Evolutionary conservation across 1,139 yeast species (phyloP), one percentile per base, ranked within the genome.

Genomic region (Suhomyces atakaporum): DNA sequence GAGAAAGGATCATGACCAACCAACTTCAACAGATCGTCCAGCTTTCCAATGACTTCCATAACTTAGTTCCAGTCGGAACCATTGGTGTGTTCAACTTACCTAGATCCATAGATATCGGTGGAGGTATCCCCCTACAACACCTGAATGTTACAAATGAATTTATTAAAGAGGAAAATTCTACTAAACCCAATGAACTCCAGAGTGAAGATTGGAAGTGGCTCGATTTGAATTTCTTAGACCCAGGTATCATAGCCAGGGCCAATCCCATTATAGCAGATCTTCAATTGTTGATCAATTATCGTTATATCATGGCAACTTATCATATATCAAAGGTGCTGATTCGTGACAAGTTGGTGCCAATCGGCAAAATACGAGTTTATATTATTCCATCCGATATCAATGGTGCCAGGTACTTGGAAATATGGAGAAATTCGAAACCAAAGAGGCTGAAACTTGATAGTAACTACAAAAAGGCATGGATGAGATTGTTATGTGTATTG

Each of bases 201-300:
- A n/a, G 10, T 8, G n/a, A 10, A 3, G 37, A 27, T 9, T 81
- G 85, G 85, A 53, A 42, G 39, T 79, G 84, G 85, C 56, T 75
- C 18, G 79, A 77, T 45, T 27, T 38, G 35, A 38, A 34, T 24
- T 31, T 32, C 12, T 28, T 38, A 9, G 25, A 25, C 24, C 22
- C 29, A 3, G 9, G 11, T 6, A 23, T 51, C 2, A 33, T 76
- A 4, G 39, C 44, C 7, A 73, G 69, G 3, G 25, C 38, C 12
- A 45, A 50, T 43, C 47, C 57, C 19, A 21, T 53, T 2, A 34
- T 77, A 4, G 39, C 45, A 8, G 74, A 71, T 31, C 44, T 78
- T 14, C 55, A 62, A 7, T 71, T 69, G 34, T 61, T 80, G 23
- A 53, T 68, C 3, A 50, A 59, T 9, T 58, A 66, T 38, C 61